Base-by-base conservation (phyloP, 2,329 filamentous ascomycete genomes). In the Neonectria coccinea region DNA sequence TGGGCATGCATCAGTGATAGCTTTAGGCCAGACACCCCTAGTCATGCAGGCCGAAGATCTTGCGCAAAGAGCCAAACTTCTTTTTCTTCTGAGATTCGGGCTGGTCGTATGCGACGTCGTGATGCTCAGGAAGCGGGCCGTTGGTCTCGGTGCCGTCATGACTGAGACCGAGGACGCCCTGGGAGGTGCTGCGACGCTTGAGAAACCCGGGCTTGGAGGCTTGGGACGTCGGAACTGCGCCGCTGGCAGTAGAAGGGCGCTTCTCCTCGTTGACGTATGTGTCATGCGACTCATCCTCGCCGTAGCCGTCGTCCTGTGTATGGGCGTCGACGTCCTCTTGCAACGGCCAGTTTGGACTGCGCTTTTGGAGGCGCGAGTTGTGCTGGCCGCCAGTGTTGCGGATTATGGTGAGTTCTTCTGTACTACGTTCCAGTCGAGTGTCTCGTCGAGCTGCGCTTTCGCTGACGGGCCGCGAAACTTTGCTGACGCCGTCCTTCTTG, bases 61-160 rank as follows among this genome's bases (percentile, higher is more conserved):
- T 87, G 75, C 91, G 87, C 74, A 93, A 77, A 59, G 82, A 80
- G 45, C 85, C 84, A 77, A 93, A 92, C 78, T 90, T 91, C 84
- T 92, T 92, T 80, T 86, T 88, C 80, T 79, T 84, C 66, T 71
- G 75, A 56, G 47, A 65, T 39, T 68, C 65, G 39, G 60, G 64
- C 11, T 53, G 58, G 27, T 66, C 56, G 55, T 39, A 11, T 50
- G 60, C 22, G 9, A 68, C 58, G n/a, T 60, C 65, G 36, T 62
- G 54, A 14, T 63, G 67, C 11, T 61, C 65, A 22, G 52, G 64
- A 45, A 59, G 50, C 20, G 54, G 4, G 20, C 14, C 48, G 18
- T 62, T 66, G 14, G 31, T 54, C 25, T 53, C 57, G 18, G 25
- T 33, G 36, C 31, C 45, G 12, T 50, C 11, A 18, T 51, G 48